phyloP scores from a whole-genome alignment of 2,329 filamentous ascomycete genomes.

The Thelonectria olida region DNA sequence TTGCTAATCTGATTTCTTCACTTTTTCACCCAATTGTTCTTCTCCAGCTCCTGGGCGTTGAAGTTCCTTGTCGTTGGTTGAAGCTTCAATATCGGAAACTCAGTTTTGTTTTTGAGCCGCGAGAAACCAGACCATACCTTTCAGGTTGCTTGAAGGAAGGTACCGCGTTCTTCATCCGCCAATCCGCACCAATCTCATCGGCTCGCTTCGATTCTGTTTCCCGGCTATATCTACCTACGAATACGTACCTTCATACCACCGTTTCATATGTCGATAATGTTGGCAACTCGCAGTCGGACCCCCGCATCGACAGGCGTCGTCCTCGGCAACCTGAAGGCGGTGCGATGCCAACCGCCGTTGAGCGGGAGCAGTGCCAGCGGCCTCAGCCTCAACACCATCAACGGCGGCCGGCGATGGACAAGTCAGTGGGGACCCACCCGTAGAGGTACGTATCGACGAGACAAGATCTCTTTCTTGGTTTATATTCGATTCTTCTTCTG shows the following conservation, averaged over 20 bases:
- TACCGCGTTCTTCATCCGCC: background rate
- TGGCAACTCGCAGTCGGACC: constrained; percentile 34
- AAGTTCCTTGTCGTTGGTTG: background rate
- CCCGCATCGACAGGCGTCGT: constrained; percentile 30
- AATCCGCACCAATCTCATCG: constrained; percentile 16
- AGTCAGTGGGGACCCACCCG: constrained; percentile 29
- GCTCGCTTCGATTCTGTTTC: constrained; percentile 6
- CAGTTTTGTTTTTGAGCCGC: background rate
- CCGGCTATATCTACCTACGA: background rate
- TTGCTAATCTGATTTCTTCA: background rate
- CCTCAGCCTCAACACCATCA: background rate
- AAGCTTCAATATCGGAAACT: background rate
- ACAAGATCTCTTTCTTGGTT: background rate
- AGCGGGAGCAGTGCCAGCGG: background rate
- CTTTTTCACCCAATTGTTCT: background rate
- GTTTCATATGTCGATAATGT: constrained; percentile 24
- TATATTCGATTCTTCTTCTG: background rate
- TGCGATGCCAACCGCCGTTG: constrained; percentile 24
- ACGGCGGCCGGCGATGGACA: constrained; percentile 27
- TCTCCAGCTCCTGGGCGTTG: background rate
- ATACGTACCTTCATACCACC: background rate
- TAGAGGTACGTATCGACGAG: constrained; percentile 34
- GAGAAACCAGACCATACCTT: constrained; percentile 2
- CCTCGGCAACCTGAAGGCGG: constrained; percentile 29
- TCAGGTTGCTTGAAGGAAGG: background rate